phyloP scores from a whole-genome alignment of 495 filamentous ascomycete species.

The Talaromyces nanjingensis region DNA sequence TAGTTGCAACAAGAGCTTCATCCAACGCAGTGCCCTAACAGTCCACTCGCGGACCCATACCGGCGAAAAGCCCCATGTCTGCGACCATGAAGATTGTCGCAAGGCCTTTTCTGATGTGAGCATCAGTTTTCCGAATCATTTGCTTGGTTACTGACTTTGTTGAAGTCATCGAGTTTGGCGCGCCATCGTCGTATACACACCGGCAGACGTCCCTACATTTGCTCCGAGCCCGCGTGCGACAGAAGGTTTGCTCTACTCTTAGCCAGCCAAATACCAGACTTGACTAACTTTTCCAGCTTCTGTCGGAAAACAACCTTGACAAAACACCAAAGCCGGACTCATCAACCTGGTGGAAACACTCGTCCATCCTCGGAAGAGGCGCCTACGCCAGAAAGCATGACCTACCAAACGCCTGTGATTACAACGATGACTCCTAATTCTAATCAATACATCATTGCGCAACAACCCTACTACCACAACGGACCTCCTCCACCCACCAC shows the following conservation, averaged over 20 bases:
- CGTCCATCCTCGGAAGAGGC: constrained; percentile 37
- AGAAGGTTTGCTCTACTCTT: constrained; percentile 55
- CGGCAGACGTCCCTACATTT: constrained; percentile 78
- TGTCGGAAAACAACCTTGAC: constrained; percentile 85
- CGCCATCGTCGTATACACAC: constrained; percentile 83
- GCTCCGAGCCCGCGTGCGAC: constrained; percentile 67
- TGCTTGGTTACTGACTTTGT: constrained; percentile 17
- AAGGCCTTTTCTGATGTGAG: constrained; percentile 85
- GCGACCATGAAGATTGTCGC: constrained; percentile 69
- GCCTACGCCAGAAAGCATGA: constrained; percentile 27
- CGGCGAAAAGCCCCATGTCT: constrained; percentile 83
- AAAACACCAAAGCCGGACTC: constrained; percentile 68
- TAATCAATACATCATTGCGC: constrained; percentile 34
- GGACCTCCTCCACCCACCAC: constrained; percentile 18
- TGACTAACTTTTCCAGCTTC: constrained; percentile 48
- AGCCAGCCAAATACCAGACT: constrained; percentile 8
- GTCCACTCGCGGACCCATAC: constrained; percentile 85
- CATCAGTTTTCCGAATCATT: constrained; percentile 19
- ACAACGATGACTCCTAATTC: constrained; percentile 21
- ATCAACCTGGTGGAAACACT: constrained; percentile 51
- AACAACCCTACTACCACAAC: constrained; percentile 32
- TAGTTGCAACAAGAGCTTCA: constrained; percentile 81
- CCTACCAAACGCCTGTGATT: constrained; percentile 26
- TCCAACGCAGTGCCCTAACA: constrained; percentile 80
- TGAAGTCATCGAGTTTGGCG: constrained; percentile 78